These are phyloP conservation scores for Cinnamomum micranthum DNA, from an alignment of 164 flowering plant genomes.

Conservation along the genomic window DNA sequence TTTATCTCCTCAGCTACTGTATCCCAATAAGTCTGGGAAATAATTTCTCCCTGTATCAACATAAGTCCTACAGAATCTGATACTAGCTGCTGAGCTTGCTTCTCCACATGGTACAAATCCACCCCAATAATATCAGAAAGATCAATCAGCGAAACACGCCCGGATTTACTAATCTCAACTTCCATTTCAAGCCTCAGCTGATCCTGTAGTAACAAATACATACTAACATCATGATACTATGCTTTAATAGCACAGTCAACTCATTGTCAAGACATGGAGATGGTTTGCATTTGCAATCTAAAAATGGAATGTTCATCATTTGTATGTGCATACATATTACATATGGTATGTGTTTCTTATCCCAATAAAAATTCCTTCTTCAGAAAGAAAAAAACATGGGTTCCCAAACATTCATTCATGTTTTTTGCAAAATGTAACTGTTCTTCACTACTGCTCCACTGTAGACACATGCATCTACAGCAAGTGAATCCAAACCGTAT, in stretches of 20 bases:
- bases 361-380: no score
- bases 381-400: no score
- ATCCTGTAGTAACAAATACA: conserved; percentile 39
- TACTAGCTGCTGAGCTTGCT: conserved; percentile 64
- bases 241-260: background rate
- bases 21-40: conserved; percentile 86
- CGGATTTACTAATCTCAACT: conserved; percentile 51
- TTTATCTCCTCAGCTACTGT: conserved; percentile 80
- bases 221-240: background rate
- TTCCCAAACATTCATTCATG: no score
- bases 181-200: conserved; percentile 78
- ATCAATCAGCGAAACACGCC: conserved; percentile 87
- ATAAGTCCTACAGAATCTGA: conserved; percentile 48
- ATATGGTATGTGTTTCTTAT: no score
- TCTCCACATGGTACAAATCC: conserved; percentile 90
- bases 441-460: no score
- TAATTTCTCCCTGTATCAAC: conserved; percentile 90
- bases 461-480: background rate
- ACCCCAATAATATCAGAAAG: conserved; percentile 76
- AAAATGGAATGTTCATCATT: background rate
- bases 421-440: no score
- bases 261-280: background rate
- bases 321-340: background rate
- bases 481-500: background rate
- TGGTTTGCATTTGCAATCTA: background rate